A percentile compares a stretch with the other conserved stretches of the same genome.
Evolutionary conservation across 1,284 basidiomycete genomes (phyloP).

Genomic region (Cutaneotrichosporon cavernicola): DNA sequence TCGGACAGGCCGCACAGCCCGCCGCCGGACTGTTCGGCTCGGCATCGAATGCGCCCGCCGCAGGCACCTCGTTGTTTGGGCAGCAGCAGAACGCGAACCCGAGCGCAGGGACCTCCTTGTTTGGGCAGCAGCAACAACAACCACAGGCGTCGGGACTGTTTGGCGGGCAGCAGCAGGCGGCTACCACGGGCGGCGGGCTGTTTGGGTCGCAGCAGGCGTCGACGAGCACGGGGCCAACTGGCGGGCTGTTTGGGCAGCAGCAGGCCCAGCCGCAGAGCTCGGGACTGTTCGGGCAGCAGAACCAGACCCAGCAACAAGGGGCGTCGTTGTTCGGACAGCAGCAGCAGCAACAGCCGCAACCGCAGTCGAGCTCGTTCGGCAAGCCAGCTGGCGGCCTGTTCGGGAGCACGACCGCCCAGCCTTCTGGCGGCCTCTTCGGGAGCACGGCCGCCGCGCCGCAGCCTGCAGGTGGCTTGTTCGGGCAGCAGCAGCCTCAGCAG

Average conservation of each 20-base stretch:
- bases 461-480: constrained; percentile 10
- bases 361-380: constrained; percentile 1
- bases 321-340: constrained; percentile 13
- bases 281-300: constrained; percentile 6
- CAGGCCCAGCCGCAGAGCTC: constrained; percentile 14
- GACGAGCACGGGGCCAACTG: neutral
- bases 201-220: constrained; percentile 21
- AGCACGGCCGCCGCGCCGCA: constrained; percentile 4
- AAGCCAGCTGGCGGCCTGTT: constrained; percentile 17
- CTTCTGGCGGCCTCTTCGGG: constrained; percentile 10
- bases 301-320: constrained; percentile 1
- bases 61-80: constrained; percentile 12
- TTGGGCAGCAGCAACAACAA: constrained; percentile 28
- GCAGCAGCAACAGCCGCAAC: neutral
- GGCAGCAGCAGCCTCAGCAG: constrained; percentile 15
- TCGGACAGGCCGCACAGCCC: constrained; percentile 17
- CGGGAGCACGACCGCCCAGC: constrained; percentile 8
- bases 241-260: constrained; percentile 25
- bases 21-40: constrained; percentile 15
- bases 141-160: constrained; percentile 11
- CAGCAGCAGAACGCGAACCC: constrained; percentile 14
- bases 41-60: constrained; percentile 12
- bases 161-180: constrained; percentile 1
- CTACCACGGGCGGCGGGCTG: constrained; percentile 14
- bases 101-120: constrained; percentile 20